Base-by-base conservation (phyloP, 164 flowering plant genomes). In the Annona cherimola region DNA sequence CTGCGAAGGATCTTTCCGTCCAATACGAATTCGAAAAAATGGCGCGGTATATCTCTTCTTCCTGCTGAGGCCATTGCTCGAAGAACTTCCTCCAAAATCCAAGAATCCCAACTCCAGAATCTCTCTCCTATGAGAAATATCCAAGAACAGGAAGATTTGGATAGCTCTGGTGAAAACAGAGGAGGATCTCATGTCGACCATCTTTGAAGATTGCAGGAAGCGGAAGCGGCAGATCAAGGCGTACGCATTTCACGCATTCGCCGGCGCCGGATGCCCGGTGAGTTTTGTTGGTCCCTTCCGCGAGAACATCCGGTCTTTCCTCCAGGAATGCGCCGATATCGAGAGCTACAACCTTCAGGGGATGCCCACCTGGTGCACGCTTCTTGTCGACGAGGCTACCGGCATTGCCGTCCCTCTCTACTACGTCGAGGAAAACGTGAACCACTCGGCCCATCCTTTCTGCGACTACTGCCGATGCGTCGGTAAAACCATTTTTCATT, bases 391-490 rank as follows among this genome's bases (percentile, higher is more conserved):
- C 45, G 87, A 90, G 71, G 82, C n/a, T 9, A 79, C 45, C 61
- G 89, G 85, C 64, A 61, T 79, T 6, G 82, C 87, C 4, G 61
- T 92, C 66, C 97, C 98, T 16, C 83, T 94, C 0, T 93, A 88
- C 74, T 86, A 85, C 39, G 75, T 94, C 44, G 92, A 91, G 74
- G 99, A 92, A 60, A 45, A 65, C 63, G 95, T 87, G 39, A 72
- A 77, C 46, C 40, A 67, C 71, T 86, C 92, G 7, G 8, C 39
- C 0, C 20, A 40, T 2, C 95, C 98, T 18, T 87, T 75, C 72
- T 94, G 99, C 66, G 94, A 91, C 76, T 88, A 86, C 68, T 92
- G 98, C 79, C 80, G 94, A 5, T 85, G 87, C 70, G 65, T 82
- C 19, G 98, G 98, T 94, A 60, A 44, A 74, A 2, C n/a, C n/a